Evolutionary conservation across 2,329 filamentous ascomycete species (phyloP).

Genomic region (Emergomyces africanus): DNA sequence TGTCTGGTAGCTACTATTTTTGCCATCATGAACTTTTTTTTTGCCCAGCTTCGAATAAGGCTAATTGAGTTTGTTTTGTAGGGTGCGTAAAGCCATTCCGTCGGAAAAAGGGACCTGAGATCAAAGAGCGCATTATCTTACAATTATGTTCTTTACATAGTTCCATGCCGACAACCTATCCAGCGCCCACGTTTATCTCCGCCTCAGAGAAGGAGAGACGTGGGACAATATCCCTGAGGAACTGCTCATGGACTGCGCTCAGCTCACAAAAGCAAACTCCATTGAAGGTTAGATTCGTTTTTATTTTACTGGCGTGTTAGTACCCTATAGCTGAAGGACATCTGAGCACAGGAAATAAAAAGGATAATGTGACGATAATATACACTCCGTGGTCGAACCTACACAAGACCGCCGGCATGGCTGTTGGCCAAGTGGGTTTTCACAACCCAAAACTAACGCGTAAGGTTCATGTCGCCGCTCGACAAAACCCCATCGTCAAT

Average conservation of each 20-base stretch:
- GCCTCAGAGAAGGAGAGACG: conserved; percentile 60
- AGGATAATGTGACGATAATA: conserved; percentile 91
- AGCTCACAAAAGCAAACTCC: conserved; percentile 96
- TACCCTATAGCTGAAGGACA: neutral
- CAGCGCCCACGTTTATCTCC: conserved; percentile 90
- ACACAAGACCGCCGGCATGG: conserved; percentile 92
- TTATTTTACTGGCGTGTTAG: neutral
- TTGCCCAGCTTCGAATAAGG: neutral
- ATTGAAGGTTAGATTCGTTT: conserved; percentile 59
- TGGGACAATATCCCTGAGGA: conserved; percentile 73
- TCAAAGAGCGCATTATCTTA: neutral
- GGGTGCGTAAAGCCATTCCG: neutral
- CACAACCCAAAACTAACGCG: conserved; percentile 76
- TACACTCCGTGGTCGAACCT: conserved; percentile 98
- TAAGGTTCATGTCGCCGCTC: conserved; percentile 62
- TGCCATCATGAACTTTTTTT: neutral
- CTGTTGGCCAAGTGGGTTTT: conserved; percentile 86
- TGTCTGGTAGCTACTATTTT: conserved; percentile 60
- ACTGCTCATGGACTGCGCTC: conserved; percentile 77
- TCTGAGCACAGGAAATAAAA: conserved; percentile 67
- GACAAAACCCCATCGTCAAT: conserved; percentile 88
- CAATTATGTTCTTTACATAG: conserved; percentile 31
- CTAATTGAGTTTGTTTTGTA: conserved; percentile 1
- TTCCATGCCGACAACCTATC: conserved; percentile 98
- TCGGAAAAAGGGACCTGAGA: neutral